Conservation (phyloP, 2,329 filamentous ascomycete genomes). For the Trichothecium sympodiale region DNA sequence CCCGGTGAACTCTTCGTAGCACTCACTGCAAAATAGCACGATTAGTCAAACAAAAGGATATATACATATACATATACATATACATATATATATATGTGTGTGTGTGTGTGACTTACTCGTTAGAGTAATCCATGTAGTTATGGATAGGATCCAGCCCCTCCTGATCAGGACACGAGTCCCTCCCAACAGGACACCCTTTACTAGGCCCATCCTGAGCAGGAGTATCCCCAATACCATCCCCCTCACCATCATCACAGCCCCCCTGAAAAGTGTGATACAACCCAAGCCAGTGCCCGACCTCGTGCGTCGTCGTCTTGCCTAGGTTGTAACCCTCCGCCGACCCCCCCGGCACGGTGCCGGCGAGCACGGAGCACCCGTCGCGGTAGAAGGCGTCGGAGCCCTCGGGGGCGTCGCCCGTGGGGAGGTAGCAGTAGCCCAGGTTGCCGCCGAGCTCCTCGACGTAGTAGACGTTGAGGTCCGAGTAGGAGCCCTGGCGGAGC, state of each 20-base stretch:
- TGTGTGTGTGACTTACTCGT: constrained; percentile 2
- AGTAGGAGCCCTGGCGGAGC: constrained; percentile 29
- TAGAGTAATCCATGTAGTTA: constrained; percentile 6
- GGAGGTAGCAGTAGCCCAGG: constrained; percentile 37
- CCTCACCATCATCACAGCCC: constrained; percentile 17
- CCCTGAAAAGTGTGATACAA: constrained; percentile 30
- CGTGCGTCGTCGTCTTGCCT: constrained; percentile 18
- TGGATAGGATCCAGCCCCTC: constrained; percentile 7
- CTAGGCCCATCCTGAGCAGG: constrained; percentile 15
- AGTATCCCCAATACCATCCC: constrained; percentile 27
- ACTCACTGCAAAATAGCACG: neutral
- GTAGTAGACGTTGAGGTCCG: constrained; percentile 36
- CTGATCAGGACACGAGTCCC: constrained; percentile 15
- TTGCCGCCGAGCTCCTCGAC: constrained; percentile 21
- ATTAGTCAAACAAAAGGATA: too few relatives aligned
- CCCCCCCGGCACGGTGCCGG: constrained; percentile 25
- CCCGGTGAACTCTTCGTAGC: neutral
- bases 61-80: too few relatives aligned
- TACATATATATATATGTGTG: too few relatives aligned
- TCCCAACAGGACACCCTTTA: constrained; percentile 18
- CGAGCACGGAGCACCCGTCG: constrained; percentile 28
- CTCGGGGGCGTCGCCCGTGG: constrained; percentile 16
- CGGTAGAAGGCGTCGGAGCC: constrained; percentile 21
- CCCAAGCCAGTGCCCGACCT: constrained; percentile 33
- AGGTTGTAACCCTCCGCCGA: constrained; percentile 9